Evolutionary conservation across 75 land plant genomes (phyloP).

Genomic region (Selaginella tamariscina): DNA sequence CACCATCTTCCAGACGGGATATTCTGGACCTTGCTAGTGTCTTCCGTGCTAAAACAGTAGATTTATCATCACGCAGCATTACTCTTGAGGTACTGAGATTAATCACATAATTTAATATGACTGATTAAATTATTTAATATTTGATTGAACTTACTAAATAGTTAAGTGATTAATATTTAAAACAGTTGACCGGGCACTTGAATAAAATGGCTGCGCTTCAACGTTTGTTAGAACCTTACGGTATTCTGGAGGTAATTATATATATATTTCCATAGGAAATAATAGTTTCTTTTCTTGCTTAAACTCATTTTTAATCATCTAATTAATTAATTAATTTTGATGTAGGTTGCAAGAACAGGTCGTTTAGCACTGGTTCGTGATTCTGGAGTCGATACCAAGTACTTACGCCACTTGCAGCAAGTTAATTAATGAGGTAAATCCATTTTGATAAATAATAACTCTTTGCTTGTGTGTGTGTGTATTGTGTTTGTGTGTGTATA

Average conservation of each 20-base stretch:
- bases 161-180: background rate
- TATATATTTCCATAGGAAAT: background rate
- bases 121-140: background rate
- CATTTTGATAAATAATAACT: too few relatives aligned
- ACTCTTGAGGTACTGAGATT: slow-evolving; percentile 61
- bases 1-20: slow-evolving; percentile 60
- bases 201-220: slow-evolving; percentile 94
- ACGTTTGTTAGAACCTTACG: slow-evolving; percentile 75
- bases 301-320: background rate
- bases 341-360: slow-evolving; percentile 61
- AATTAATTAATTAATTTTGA: background rate
- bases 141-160: background rate
- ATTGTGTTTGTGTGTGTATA: too few relatives aligned
- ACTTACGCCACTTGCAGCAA: slow-evolving; percentile 18
- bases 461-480: too few relatives aligned
- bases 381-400: slow-evolving; percentile 49
- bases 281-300: background rate
- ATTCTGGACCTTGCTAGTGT: slow-evolving; percentile 81
- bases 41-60: slow-evolving; percentile 87
- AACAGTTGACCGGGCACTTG: slow-evolving; percentile 71
- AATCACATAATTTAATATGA: background rate
- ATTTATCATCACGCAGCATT: slow-evolving; percentile 85
- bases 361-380: slow-evolving; percentile 57
- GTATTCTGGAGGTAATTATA: slow-evolving; percentile 74
- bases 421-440: too few relatives aligned